phyloP scores from a whole-genome alignment of 257 asterid genomes.

The Solanum boliviense region DNA sequence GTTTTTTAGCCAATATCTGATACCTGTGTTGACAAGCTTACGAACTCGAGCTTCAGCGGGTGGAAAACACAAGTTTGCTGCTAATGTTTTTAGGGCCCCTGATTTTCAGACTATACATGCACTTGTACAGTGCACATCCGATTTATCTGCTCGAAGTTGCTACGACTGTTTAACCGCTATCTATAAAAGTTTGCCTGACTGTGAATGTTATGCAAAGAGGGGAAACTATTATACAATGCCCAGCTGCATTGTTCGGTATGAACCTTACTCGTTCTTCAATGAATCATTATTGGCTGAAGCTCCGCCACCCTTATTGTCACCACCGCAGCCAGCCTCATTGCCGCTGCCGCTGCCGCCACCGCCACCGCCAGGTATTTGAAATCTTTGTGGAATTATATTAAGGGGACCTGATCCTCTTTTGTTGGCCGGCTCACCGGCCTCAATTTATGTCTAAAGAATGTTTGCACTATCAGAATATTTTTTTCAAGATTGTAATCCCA shows the following conservation, averaged over 20 bases:
- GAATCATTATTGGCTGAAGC: neutral
- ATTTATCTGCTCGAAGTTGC: neutral
- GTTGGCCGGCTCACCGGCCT: neutral
- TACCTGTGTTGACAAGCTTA: neutral
- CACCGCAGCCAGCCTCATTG: no score
- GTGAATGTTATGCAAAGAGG: neutral
- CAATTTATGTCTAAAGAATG: neutral
- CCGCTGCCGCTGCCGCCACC: neutral
- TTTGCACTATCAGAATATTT: neutral
- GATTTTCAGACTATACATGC: neutral
- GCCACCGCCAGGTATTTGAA: neutral
- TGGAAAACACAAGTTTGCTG: neutral
- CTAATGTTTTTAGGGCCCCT: neutral
- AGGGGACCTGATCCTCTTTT: neutral
- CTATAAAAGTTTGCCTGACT: rapidly evolving
- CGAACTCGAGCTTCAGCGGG: neutral
- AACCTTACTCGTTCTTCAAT: neutral
- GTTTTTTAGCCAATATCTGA: neutral
- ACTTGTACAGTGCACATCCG: slow-evolving; percentile 21
- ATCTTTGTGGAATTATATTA: no score
- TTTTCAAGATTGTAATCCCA: neutral
- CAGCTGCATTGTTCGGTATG: neutral
- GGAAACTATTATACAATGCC: neutral
- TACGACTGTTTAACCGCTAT: neutral
- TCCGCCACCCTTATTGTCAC: neutral